These are phyloP conservation scores for Calonectria naviculata DNA, from an alignment of 2,329 filamentous ascomycete species.

Conservation along the genomic window DNA sequence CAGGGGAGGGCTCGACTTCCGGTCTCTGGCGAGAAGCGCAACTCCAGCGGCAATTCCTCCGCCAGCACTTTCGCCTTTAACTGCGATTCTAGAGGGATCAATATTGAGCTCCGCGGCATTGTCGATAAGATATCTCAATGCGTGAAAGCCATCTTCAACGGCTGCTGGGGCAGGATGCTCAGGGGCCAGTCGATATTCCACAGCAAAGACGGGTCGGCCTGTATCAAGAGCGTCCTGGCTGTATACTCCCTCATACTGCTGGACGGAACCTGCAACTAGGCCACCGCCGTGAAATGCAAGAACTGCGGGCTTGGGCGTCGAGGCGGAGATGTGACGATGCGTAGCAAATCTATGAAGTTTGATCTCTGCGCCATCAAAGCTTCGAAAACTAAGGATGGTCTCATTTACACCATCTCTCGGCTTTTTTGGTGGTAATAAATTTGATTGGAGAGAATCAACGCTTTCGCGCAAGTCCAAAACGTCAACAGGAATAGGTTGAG, in stretches of 20 bases:
- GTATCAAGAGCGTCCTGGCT: slow-evolving; percentile 6
- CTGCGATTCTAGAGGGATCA: slow-evolving; percentile 24
- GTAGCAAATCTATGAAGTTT: slow-evolving; percentile 28
- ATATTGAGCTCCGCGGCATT: slow-evolving; percentile 30
- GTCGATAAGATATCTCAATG: slow-evolving; percentile 24
- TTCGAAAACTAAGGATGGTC: slow-evolving; percentile 23
- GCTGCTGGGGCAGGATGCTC: slow-evolving; percentile 27
- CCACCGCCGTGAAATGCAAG: slow-evolving; percentile 33
- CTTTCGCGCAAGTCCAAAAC: slow-evolving; percentile 19
- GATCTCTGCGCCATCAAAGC: slow-evolving; percentile 25
- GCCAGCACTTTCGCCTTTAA: slow-evolving; percentile 33
- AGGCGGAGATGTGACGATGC: slow-evolving; percentile 1
- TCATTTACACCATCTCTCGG: slow-evolving; percentile 15
- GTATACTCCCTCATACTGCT: slow-evolving; percentile 8
- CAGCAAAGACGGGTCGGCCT: slow-evolving; percentile 28
- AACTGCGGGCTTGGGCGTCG: slow-evolving; percentile 27
- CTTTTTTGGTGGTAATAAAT: slow-evolving; percentile 13
- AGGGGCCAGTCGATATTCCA: slow-evolving; percentile 36
- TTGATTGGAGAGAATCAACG: slow-evolving; percentile 17
- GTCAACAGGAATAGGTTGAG: slow-evolving; percentile 18
- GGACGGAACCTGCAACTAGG: slow-evolving; percentile 22
- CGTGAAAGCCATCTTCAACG: slow-evolving; percentile 31
- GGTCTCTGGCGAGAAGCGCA: slow-evolving; percentile 30
- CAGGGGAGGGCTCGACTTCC: slow-evolving; percentile 22
- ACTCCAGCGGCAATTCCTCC: slow-evolving; percentile 24